Percentiles rank a stretch among this genome's conserved stretches.
phyloP scores from a whole-genome alignment of 1,284 basidiomycete genomes.

The Salmacisia buchloeana region DNA sequence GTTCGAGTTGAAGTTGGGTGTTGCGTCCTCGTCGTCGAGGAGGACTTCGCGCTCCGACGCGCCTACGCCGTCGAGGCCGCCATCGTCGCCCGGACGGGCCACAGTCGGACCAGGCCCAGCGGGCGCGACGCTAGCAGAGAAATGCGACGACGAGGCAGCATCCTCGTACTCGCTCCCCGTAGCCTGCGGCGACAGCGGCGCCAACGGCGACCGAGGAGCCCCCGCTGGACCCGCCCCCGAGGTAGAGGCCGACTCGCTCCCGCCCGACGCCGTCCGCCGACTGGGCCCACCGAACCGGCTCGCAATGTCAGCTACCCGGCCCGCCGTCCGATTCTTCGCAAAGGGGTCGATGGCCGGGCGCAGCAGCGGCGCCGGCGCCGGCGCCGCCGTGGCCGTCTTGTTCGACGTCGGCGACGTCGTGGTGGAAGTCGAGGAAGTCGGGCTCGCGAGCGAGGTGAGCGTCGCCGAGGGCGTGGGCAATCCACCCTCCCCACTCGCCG shows the following conservation, averaged over 20 bases:
- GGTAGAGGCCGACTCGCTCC: no score
- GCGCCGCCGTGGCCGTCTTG: background rate
- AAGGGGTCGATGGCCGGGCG: conserved; percentile 25
- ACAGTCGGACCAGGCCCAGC: background rate
- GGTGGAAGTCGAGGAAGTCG: conserved; percentile 20
- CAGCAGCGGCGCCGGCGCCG: background rate
- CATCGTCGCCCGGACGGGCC: background rate
- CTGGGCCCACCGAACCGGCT: conserved; percentile 25
- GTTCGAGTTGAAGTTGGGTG: no score
- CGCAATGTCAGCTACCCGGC: conserved; percentile 34
- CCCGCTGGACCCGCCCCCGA: no score
- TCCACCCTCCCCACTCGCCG: background rate
- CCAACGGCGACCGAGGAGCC: no score
- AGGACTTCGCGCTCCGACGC: background rate
- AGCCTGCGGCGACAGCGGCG: conserved; percentile 11
- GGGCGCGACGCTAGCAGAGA: background rate
- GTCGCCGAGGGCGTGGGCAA: background rate
- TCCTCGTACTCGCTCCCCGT: conserved; percentile 4
- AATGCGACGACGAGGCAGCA: background rate
- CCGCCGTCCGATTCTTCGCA: conserved; percentile 31
- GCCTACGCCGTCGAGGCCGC: background rate
- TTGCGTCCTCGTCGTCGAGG: background rate
- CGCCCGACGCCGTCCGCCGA: conserved; percentile 5
- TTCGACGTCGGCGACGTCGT: conserved; percentile 24
- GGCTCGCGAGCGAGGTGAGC: background rate